These are phyloP conservation scores for Osmanthus fragrans DNA, from an alignment of 257 asterid species.

Conservation along the genomic window DNA sequence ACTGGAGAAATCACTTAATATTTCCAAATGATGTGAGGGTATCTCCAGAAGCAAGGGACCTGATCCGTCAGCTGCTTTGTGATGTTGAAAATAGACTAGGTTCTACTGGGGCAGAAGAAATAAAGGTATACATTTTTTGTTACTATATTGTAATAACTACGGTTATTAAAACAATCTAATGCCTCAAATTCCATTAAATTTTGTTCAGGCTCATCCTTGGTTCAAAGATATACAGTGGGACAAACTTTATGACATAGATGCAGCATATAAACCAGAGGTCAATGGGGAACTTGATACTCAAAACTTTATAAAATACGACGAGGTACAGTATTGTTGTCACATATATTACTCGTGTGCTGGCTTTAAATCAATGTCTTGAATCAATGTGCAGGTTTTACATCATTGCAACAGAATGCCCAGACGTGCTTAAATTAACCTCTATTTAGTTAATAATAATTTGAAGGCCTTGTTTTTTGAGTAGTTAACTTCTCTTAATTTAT, in stretches of 20 bases:
- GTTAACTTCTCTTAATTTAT: background rate
- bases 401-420: background rate
- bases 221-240: slow-evolving; percentile 74
- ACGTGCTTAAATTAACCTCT: background rate
- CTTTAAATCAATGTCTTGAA: background rate
- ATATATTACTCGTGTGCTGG: background rate
- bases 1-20: slow-evolving; percentile 64
- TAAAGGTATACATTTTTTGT: slow-evolving; percentile 51
- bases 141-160: background rate
- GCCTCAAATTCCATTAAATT: background rate
- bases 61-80: slow-evolving; percentile 62
- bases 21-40: slow-evolving; percentile 68
- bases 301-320: slow-evolving; percentile 72
- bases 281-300: slow-evolving; percentile 83
- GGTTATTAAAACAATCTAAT: background rate
- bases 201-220: slow-evolving; percentile 81
- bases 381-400: background rate
- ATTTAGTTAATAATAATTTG: background rate
- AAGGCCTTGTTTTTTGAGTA: background rate
- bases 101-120: slow-evolving; percentile 65
- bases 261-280: slow-evolving; percentile 84
- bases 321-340: slow-evolving; percentile 40
- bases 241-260: slow-evolving; percentile 69
- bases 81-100: slow-evolving; percentile 69
- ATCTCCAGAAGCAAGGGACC: slow-evolving; percentile 70